Evolutionary conservation across 129 eudicot species (phyloP).

Genomic region (Artemisia tridentata): DNA sequence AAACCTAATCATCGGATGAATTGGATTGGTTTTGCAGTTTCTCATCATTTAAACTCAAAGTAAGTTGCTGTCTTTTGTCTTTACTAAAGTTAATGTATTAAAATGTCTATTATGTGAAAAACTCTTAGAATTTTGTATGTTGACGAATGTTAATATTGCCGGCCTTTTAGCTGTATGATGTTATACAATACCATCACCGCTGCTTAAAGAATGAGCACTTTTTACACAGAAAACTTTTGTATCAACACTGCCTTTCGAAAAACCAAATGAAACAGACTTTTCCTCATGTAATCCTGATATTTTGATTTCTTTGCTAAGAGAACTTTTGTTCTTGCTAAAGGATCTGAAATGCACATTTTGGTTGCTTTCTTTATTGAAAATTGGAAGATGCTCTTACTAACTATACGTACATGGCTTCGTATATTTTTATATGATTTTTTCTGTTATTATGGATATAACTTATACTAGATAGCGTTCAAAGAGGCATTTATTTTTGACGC

Average conservation of each 20-base stretch:
- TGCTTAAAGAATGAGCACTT: no score
- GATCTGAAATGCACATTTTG: no score
- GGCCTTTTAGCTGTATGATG: not conserved
- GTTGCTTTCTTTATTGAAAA: no score
- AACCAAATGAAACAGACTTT: constrained; percentile 3
- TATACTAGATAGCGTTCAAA: not conserved
- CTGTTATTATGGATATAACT: no score
- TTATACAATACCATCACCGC: not conserved
- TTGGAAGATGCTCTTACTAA: no score
- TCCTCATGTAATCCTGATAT: not conserved
- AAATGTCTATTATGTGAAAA: not conserved
- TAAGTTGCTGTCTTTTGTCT: constrained; percentile 28
- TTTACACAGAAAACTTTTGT: constrained; percentile 3
- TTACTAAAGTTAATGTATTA: not conserved
- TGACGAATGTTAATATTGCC: constrained; percentile 1
- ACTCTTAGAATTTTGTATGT: constrained; percentile 4
- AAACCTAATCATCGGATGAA: constrained; percentile 99
- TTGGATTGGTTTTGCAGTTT: constrained; percentile 99
- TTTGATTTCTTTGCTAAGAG: no score
- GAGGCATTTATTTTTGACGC: no score
- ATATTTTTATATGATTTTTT: no score
- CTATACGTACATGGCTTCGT: no score
- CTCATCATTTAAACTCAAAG: constrained; percentile 91
- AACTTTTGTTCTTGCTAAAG: no score
- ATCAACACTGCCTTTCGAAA: not conserved